These are phyloP conservation scores for Evansstolkia leycettana DNA, from an alignment of 495 filamentous ascomycete genomes.

Conservation along the genomic window DNA sequence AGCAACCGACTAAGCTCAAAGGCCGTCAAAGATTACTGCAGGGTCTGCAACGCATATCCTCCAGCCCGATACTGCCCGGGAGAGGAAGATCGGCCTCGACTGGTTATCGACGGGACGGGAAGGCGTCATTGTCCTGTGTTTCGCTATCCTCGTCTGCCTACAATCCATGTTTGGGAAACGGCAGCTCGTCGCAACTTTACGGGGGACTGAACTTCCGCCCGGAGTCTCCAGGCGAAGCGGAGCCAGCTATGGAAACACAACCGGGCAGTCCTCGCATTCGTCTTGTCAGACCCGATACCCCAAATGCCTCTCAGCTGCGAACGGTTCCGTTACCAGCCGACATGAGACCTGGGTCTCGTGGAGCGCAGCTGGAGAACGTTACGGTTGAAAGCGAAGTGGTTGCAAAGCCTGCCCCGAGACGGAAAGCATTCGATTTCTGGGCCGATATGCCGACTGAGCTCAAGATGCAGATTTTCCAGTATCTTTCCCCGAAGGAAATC, in stretches of 20 bases:
- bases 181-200: constrained; percentile 49
- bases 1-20: constrained; percentile 50
- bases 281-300: constrained; percentile 28
- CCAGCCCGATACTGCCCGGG: constrained; percentile 62
- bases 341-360: constrained; percentile 37
- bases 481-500: constrained; percentile 69
- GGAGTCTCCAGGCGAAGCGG: constrained; percentile 50
- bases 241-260: constrained; percentile 16
- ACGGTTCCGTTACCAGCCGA: constrained; percentile 53
- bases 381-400: constrained; percentile 16
- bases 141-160: constrained; percentile 57
- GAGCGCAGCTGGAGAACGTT: constrained; percentile 24
- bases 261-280: constrained; percentile 38
- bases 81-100: constrained; percentile 44
- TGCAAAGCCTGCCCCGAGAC: constrained; percentile 7
- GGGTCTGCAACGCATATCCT: constrained; percentile 77
- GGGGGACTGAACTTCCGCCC: constrained; percentile 42
- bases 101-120: constrained; percentile 50
- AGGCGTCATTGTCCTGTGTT: constrained; percentile 75
- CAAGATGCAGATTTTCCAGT: constrained; percentile 62
- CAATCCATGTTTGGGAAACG: constrained; percentile 37
- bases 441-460: constrained; percentile 71
- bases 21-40: constrained; percentile 65
- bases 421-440: constrained; percentile 61
- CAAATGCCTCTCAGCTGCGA: constrained; percentile 15